Percentiles rank a stretch among this genome's conserved stretches.
Conservation (phyloP, 1,284 basidiomycete species). For the Naganishia sp. region DNA sequence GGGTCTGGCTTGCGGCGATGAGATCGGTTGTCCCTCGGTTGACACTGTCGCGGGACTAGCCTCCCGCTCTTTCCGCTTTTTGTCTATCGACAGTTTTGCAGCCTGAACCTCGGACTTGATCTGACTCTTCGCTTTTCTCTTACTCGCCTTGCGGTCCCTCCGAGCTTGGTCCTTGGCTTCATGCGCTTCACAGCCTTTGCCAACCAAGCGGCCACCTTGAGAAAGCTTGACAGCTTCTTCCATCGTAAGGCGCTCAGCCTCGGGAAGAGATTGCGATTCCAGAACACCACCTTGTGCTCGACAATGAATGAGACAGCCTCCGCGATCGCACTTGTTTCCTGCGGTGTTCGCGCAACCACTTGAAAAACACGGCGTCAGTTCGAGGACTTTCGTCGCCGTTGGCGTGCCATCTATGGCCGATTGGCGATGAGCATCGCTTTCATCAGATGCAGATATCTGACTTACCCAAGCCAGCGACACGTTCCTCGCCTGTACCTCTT, state of each 20-base stretch:
- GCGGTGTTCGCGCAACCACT: slow-evolving; percentile 43
- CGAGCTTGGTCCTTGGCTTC: slow-evolving; percentile 50
- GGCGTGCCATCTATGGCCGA: slow-evolving; percentile 12
- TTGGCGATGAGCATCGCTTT: not conserved
- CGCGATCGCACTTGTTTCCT: slow-evolving; percentile 46
- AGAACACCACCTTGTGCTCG: slow-evolving; percentile 45
- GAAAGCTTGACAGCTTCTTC: slow-evolving; percentile 41
- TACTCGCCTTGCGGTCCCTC: slow-evolving; percentile 44
- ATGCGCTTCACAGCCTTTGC: slow-evolving; percentile 54
- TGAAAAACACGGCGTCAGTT: slow-evolving; percentile 26
- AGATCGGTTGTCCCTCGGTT: slow-evolving; percentile 60
- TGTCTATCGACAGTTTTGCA: not conserved
- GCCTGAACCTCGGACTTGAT: slow-evolving; percentile 67
- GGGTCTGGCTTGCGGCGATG: slow-evolving; percentile 71
- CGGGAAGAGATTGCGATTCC: slow-evolving; percentile 41
- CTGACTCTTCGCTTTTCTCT: slow-evolving; percentile 80
- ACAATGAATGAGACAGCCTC: slow-evolving; percentile 52
- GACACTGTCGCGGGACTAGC: slow-evolving; percentile 32
- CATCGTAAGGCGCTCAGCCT: slow-evolving; percentile 40
- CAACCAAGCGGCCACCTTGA: slow-evolving; percentile 42
- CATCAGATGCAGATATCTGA: not conserved
- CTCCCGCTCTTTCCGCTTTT: slow-evolving; percentile 21
- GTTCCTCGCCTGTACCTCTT: slow-evolving; percentile 35
- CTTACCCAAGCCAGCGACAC: slow-evolving; percentile 18
- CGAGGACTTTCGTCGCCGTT: slow-evolving; percentile 3